These are phyloP conservation scores for Alloascoidea africana DNA, from an alignment of 805 yeast genomes.

Conservation along the genomic window DNA sequence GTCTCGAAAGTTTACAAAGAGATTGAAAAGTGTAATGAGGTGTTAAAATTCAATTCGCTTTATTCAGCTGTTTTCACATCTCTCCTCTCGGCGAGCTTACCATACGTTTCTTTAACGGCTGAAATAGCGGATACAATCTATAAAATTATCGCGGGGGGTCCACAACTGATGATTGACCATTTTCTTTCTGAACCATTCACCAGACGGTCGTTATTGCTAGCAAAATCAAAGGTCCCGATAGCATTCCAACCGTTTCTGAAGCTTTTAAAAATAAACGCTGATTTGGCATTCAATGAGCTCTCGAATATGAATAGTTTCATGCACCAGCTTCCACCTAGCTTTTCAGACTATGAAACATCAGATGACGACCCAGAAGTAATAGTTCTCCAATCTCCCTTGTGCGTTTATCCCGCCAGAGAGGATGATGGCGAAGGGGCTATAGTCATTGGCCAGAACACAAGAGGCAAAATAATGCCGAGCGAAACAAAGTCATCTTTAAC, in stretches of 20 bases:
- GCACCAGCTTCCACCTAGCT: conserved; percentile 24
- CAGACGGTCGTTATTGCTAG: conserved; percentile 29
- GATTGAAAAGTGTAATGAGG: not conserved
- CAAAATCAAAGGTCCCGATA: conserved; percentile 65
- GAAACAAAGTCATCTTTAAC: conserved; percentile 25
- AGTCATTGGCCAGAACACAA: conserved; percentile 39
- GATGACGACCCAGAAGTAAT: conserved; percentile 38
- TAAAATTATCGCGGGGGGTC: not conserved
- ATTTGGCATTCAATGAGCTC: conserved; percentile 52
- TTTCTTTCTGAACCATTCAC: conserved; percentile 32
- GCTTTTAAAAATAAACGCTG: conserved; percentile 45
- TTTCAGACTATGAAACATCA: conserved; percentile 24
- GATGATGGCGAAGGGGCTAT: conserved; percentile 26
- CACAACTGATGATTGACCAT: conserved; percentile 18
- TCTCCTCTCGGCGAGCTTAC: not conserved
- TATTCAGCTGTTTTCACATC: not conserved
- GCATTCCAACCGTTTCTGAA: conserved; percentile 44
- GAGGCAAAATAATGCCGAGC: conserved; percentile 54
- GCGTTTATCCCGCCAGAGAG: conserved; percentile 44
- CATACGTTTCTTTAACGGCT: not conserved
- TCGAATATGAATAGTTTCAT: conserved; percentile 46
- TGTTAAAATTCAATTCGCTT: not conserved
- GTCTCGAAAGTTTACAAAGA: not conserved
- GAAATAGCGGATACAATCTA: not conserved
- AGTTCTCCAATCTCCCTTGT: conserved; percentile 28